Evolutionary conservation across 1,284 basidiomycete species (phyloP).

Genomic region (Termitomyces sp.): DNA sequence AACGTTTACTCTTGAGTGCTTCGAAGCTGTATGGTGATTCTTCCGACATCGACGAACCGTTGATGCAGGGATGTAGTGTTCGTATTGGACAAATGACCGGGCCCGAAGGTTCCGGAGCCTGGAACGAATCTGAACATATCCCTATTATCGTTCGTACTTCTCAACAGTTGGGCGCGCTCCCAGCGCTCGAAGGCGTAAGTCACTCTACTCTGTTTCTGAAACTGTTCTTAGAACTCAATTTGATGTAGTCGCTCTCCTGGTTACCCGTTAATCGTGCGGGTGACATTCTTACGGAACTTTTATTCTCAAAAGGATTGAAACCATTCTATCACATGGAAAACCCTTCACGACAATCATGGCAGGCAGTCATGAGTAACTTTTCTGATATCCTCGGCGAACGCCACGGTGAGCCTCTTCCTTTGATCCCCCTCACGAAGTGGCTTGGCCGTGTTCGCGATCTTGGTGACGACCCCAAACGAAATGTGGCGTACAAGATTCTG

Average conservation of each 20-base stretch:
- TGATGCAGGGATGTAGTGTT: constrained; percentile 22
- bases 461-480: constrained; percentile 22
- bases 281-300: constrained; percentile 21
- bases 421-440: constrained; percentile 27
- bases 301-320: constrained; percentile 23
- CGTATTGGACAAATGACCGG: constrained; percentile 35
- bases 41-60: constrained; percentile 13
- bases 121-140: constrained; percentile 33
- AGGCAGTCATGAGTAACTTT: constrained; percentile 23
- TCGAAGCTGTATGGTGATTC: constrained; percentile 19
- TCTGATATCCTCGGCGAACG: constrained; percentile 20
- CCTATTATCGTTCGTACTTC: constrained; percentile 31
- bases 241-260: constrained; percentile 26
- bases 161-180: constrained; percentile 23
- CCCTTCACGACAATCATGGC: constrained; percentile 27
- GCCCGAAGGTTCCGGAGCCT: constrained; percentile 28
- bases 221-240: not conserved
- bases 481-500: constrained; percentile 27
- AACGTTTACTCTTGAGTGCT: constrained; percentile 24
- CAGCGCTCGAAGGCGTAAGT: constrained; percentile 27
- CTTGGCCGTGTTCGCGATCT: constrained; percentile 21
- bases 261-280: constrained; percentile 28
- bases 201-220: not conserved
- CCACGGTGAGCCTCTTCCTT: constrained; percentile 13
- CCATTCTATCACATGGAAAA: constrained; percentile 29